Base-by-base conservation (phyloP, 225 moss, liverwort and hornwort genomes). In the Physcomitrellopsis africana region DNA sequence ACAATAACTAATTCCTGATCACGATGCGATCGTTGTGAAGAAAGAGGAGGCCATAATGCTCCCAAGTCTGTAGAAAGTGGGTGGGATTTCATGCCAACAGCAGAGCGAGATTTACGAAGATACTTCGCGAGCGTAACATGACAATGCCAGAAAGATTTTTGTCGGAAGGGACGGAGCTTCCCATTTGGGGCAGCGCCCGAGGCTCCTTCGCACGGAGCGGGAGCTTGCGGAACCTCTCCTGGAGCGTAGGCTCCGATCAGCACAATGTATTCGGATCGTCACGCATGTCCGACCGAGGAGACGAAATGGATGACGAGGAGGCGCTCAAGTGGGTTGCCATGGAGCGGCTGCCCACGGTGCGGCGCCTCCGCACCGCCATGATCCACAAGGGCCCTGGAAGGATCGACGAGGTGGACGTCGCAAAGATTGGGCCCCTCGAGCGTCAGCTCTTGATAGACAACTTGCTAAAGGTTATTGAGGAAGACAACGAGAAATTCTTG, bases 281-380 rank as follows among this genome's bases (percentile, higher is more conserved):
- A 8, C 76, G 81, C n/a, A 55, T 60, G 75, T 87, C 84, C 32
- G 77, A 72, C 5, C 14, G 71, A 1, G 77, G 76, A 5, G 70
- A 73, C 42, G 82, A 75, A 24, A 77, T 88, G 85, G 75, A 76
- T 69, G 88, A 88, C 54, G 88, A 88, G 60, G 85, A 88, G 32
- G 85, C 88, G 3, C 78, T 88, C 16, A 76, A 20, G 47, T 88
- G 88, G 88, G 88, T 85, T 24, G 88, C 88, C 32, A 51, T 85
- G 52, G 88, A 88, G 65, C 64, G 80, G 1, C 42, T 88, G 17
- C 88, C 88, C 8, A 88, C 88, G 0, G 82, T 80, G 18, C 68
- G 72, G 2, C 59, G 88, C 6, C 10, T 88, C 16, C 85, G 85
- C 18, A 88, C 88, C 0, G 76, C 72, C 14, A 63, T 88, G 75